Evolutionary conservation across 163 green algal genomes (phyloP).

Genomic region (Chlorella variabilis): DNA sequence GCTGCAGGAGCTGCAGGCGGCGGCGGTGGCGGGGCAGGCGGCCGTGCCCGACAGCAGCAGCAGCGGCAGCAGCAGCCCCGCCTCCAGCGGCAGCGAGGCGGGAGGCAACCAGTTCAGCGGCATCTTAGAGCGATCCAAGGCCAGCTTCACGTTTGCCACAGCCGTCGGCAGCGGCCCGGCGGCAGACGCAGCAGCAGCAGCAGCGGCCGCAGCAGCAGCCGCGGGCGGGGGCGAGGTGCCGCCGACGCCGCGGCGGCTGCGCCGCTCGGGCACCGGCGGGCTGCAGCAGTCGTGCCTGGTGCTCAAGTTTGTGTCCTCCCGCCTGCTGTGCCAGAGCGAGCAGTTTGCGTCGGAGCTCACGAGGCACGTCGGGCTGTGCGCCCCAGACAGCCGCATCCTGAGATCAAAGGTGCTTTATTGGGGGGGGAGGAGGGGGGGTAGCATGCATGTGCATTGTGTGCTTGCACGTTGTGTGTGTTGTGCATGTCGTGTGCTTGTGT

Average conservation of each 20-base stretch:
- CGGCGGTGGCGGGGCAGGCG: too few relatives aligned
- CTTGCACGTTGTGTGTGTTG: too few relatives aligned
- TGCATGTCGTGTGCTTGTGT: neutral
- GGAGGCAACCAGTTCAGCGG: neutral
- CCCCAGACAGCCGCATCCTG: constrained; percentile 76
- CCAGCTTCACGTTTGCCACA: neutral
- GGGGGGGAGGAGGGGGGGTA: too few relatives aligned
- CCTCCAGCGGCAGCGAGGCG: neutral
- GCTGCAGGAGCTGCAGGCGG: too few relatives aligned
- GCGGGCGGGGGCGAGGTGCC: neutral
- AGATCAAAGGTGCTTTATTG: constrained; percentile 57
- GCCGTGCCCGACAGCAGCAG: too few relatives aligned
- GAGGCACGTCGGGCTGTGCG: constrained; percentile 72
- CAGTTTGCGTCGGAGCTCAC: constrained; percentile 89
- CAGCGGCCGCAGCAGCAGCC: neutral
- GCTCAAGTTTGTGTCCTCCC: constrained; percentile 60
- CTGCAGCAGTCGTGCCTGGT: constrained; percentile 51
- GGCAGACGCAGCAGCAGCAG: neutral
- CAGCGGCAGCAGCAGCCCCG: neutral
- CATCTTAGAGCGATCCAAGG: neutral
- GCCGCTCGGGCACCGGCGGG: neutral
- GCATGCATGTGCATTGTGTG: too few relatives aligned
- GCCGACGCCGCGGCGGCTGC: neutral
- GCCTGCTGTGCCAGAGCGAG: constrained; percentile 75
- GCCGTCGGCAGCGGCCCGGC: too few relatives aligned